A percentile compares a stretch with the other conserved stretches of the same genome.
Evolutionary conservation across 1,139 yeast genomes (phyloP).

Genomic region (Nakaseomyces glabratus): DNA sequence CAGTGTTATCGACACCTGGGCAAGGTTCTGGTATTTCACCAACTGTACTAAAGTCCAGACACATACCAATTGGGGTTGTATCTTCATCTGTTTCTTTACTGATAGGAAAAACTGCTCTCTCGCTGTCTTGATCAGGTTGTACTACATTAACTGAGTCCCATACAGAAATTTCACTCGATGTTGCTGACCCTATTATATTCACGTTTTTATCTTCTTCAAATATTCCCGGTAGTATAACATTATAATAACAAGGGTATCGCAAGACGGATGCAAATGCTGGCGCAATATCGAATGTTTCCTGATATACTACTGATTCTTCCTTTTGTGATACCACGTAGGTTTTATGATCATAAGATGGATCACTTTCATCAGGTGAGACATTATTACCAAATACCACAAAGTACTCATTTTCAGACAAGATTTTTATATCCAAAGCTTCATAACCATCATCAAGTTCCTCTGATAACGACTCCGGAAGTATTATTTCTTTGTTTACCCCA

Average conservation of each 20-base stretch:
- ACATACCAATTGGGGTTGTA: slow-evolving; percentile 61
- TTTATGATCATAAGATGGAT: slow-evolving; percentile 22
- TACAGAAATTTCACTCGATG: slow-evolving; percentile 52
- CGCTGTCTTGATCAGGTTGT: slow-evolving; percentile 54
- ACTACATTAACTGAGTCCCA: slow-evolving; percentile 27
- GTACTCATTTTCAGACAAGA: slow-evolving; percentile 13
- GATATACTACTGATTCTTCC: slow-evolving; percentile 15
- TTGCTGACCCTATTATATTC: slow-evolving; percentile 46
- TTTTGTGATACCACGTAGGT: slow-evolving; percentile 17
- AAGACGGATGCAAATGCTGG: slow-evolving; percentile 50
- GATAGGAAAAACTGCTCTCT: slow-evolving; percentile 64
- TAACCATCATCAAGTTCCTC: slow-evolving; percentile 16
- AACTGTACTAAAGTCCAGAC: slow-evolving; percentile 45
- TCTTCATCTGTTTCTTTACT: slow-evolving; percentile 57
- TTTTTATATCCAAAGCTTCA: slow-evolving; percentile 16
- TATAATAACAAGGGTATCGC: slow-evolving; percentile 44
- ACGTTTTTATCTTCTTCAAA: slow-evolving; percentile 31
- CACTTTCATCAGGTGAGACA: slow-evolving; percentile 15
- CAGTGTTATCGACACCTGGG: slow-evolving; percentile 46
- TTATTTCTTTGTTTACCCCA: background rate
- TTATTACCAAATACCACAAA: slow-evolving; percentile 21
- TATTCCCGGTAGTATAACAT: slow-evolving; percentile 40
- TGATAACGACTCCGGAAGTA: slow-evolving; percentile 13
- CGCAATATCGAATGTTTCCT: slow-evolving; percentile 43
- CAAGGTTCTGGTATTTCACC: slow-evolving; percentile 46